phyloP scores from a whole-genome alignment of 2,329 filamentous ascomycete species.

The Orbilia ellipsospora region DNA sequence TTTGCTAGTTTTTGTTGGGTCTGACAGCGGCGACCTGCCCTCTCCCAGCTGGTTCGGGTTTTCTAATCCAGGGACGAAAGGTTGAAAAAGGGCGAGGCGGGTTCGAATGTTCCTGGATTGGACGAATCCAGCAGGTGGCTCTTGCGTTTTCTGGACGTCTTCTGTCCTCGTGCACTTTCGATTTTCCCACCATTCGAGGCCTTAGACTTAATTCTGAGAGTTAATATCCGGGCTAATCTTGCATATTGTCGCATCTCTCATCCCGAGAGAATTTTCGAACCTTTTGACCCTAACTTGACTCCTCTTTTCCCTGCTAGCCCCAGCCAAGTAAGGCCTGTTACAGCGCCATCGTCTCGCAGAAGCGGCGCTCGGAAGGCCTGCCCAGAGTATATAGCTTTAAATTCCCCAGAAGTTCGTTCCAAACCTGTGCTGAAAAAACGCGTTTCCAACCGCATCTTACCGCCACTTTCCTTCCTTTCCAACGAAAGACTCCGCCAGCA shows the following conservation, averaged over 20 bases:
- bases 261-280: constrained; percentile 40
- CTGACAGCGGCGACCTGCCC: constrained; percentile 15
- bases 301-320: constrained; percentile 34
- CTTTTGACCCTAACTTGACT: constrained; percentile 9
- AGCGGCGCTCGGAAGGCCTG: constrained; percentile 26
- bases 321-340: constrained; percentile 19
- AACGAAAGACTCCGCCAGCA: constrained; percentile 39
- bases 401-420: constrained; percentile 45
- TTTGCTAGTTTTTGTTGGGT: constrained; percentile 14
- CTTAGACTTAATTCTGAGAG: constrained; percentile 25
- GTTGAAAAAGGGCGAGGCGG: constrained; percentile 32
- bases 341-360: constrained; percentile 31
- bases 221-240: constrained; percentile 52
- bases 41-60: too few relatives aligned
- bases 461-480: constrained; percentile 54
- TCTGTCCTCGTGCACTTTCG: constrained; percentile 9
- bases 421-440: constrained; percentile 45
- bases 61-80: constrained; percentile 36
- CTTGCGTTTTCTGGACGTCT: constrained; percentile 22
- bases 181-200: not conserved
- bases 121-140: constrained; percentile 47
- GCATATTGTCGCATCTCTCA: constrained; percentile 29
- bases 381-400: constrained; percentile 54
- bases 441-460: constrained; percentile 55
- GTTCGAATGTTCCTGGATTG: constrained; percentile 34